Evolutionary conservation across 176 grass and related monocot species (phyloP), one percentile per base, ranked within the genome.

Genomic region (Juncus inflexus): DNA sequence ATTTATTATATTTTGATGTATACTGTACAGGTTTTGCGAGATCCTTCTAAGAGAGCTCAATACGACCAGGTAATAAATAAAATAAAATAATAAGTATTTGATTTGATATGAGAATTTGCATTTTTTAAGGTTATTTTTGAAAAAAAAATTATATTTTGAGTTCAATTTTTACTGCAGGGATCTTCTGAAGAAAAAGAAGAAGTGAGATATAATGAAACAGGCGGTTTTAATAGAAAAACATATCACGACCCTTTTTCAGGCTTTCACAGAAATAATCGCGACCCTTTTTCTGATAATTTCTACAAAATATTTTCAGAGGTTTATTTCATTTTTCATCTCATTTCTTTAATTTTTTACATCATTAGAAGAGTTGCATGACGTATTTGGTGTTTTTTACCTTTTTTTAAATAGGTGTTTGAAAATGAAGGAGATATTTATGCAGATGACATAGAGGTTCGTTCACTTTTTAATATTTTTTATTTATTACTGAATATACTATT

Each of bases 241-340:
- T 95, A 87, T 69, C 64, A 68, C 60, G 90, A 95, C 63, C 62
- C 81, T 75, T 95, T 90, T 65, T 75, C 90, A 66, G 73, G 58
- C 78, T 90, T 75, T 77, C 71, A 59, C n/a, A 84, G 61, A 64
- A 60, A 75, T 75, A 86, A 69, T 55, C 68, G 38, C 43, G 79
- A 86, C 50, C 87, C 84, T 81, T 96, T 96, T 64, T 80, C 79
- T 71, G 79, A 73, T 86, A 59, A 74, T 71, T 96, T 96, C 64
- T 91, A 89, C 35, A 91, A 84, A 84, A 86, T 91, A 86, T 96
- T 96, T 63, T 86, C 92, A 64, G 84, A 91, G 92, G 92, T 96
- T 63, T 16, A 78, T 77, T 56, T 50, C 4, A 74, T 42, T 55
- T 53, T 9, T 6, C 7, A 45, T 75, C 9, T 67, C 35, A 38